Evolutionary conservation across 202 grass and related monocot species (phyloP), one percentile per base, ranked within the genome.

Genomic region (Tripidium arundinaceum): DNA sequence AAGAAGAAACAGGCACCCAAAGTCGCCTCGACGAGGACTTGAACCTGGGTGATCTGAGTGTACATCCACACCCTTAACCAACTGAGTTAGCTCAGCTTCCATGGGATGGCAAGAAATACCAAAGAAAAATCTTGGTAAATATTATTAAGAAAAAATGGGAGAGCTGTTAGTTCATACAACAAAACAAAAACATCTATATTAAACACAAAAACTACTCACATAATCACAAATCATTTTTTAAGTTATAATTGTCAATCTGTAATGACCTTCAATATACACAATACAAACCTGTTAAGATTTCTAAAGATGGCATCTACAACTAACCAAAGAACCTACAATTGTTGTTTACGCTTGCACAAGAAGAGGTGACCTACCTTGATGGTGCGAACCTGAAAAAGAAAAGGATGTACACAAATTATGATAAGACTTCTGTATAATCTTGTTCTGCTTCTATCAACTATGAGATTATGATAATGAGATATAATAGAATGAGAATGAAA

Each of bases 311-410:
- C n/a, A n/a, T n/a, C n/a, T n/a, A n/a, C n/a, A n/a, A n/a, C 7
- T 14, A 90, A 82, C 74, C 9, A 8, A 76, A 65, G 37, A 26
- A 86, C 88, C 89, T 86, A 90, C 84, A 89, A 75, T 68, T 62
- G 79, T 47, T 60, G 45, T 75, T 87, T 92, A 36, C 29, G 76
- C 31, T 81, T 69, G 83, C 14, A 33, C 87, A 81, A 78, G 8
- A 62, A 86, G 39, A 93, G 42, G 86, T 66, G 62, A 90, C 88
- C 84, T n/a, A n/a, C n/a, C 96, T 99, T 96, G 74, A 99, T 90
- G 50, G 84, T 93, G 86, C 92, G 96, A 76, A 99, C 92, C 96
- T 99, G 90, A 41, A 86, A 84, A 50, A 57, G 83, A 73, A 67
- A 70, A 64, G 62, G 46, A 21, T 63, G 59, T 58, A 76, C 62